Base-by-base conservation (phyloP, 352 stramenopile genomes). In the Globisporangium sylvaticum region DNA sequence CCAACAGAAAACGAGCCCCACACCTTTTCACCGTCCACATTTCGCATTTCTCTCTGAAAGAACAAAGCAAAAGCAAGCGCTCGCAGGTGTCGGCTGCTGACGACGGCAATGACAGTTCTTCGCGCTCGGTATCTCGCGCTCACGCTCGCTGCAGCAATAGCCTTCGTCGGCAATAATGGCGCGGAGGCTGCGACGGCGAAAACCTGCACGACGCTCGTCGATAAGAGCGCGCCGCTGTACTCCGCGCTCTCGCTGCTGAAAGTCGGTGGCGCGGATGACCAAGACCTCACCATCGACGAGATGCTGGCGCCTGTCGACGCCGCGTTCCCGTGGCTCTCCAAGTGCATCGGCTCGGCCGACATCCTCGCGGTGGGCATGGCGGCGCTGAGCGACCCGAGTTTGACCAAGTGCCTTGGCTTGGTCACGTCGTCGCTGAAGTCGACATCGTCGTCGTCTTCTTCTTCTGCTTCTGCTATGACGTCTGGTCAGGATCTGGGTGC, bases 241-340 rank as follows among this genome's bases (percentile, higher is more conserved):
- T 29, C 62, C 22, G 73, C 69, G 24, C 67, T 83, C 55, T 58
- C 70, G 61, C 44, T 74, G 54, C 24, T 77, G 50, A 69, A 65
- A 20, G 15, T 65, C 37, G 59, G 46, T 1, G 44, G 44, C 5
- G 18, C 60, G 54, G 67, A 75, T 46, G 15, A 78, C 6, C 58
- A 70, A 8, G 65, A 69, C 25, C 46, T 80, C 25, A 67, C 74
- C 20, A 58, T 80, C 7, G 39, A 77, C 29, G 50, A 78, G 61
- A 58, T 79, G 39, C 57, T 83, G 2, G 67, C 68, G 27, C 73
- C 76, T 1, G 27, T 80, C 14, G 73, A 83, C 52, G 65, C 66
- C 32, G 65, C 73, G 25, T 37, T 73, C 22, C 76, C 76, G n/a
- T 78, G 73, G 70, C 66, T 83, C 8, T 80, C 76, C 34, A 70